A percentile compares a stretch with the other conserved stretches of the same genome.
Conservation (phyloP, 2,329 filamentous ascomycete species). For the Epichloe bromicola region DNA sequence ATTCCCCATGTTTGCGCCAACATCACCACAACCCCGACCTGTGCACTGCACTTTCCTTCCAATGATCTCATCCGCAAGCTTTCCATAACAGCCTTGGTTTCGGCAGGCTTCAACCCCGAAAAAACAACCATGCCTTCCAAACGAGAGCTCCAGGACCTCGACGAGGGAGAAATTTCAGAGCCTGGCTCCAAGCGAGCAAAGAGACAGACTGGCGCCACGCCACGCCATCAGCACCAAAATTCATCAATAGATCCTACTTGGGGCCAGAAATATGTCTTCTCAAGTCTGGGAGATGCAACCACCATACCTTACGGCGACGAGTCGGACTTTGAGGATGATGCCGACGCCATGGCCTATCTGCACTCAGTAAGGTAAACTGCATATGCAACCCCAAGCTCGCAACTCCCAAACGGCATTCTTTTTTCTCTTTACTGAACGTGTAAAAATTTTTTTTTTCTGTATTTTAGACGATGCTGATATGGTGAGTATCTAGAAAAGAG, state of each 20-base stretch:
- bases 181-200: conserved; percentile 15
- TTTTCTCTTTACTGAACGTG: conserved; percentile 3
- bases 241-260: conserved; percentile 48
- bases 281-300: conserved; percentile 40
- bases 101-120: neutral
- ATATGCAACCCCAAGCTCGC: neutral
- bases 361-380: conserved; percentile 53
- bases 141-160: conserved; percentile 18
- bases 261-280: conserved; percentile 61
- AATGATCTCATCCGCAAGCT: neutral
- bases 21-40: neutral
- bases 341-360: conserved; percentile 58
- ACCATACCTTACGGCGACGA: conserved; percentile 39
- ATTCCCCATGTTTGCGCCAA: neutral
- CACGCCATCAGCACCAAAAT: conserved; percentile 29
- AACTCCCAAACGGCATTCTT: neutral
- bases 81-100: neutral
- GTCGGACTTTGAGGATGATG: conserved; percentile 53
- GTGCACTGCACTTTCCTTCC: neutral
- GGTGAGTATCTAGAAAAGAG: conserved; percentile 52
- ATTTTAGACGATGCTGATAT: conserved; percentile 30
- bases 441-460: neutral
- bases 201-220: conserved; percentile 14
- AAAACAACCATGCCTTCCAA: conserved; percentile 21
- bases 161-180: conserved; percentile 15